These are phyloP conservation scores for Torulaspora indica DNA, from an alignment of 805 yeast species.

Conservation along the genomic window DNA sequence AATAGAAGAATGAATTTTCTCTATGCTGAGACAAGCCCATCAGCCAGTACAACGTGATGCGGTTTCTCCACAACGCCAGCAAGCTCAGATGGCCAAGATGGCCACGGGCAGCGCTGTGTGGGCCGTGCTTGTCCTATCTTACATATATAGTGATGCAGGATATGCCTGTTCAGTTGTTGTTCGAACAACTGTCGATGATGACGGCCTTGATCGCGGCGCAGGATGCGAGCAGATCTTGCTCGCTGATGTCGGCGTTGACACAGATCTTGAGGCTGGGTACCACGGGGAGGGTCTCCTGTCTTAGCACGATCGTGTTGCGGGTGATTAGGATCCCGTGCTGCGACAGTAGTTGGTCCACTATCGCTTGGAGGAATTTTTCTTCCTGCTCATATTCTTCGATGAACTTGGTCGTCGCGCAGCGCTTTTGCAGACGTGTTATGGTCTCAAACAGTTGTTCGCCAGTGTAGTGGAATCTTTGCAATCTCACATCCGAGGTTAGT, in stretches of 20 bases:
- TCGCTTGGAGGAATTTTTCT: conserved; percentile 56
- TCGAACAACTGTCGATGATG: conserved; percentile 22
- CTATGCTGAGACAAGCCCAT: neutral
- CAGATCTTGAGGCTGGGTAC: conserved; percentile 55
- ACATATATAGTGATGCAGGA: conserved; percentile 6
- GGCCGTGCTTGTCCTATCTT: neutral
- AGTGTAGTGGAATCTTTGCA: conserved; percentile 31
- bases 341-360: conserved; percentile 53
- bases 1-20: neutral
- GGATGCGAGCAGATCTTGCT: conserved; percentile 43
- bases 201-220: conserved; percentile 38
- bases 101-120: no score
- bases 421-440: conserved; percentile 30
- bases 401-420: conserved; percentile 33
- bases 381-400: conserved; percentile 43
- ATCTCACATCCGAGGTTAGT: conserved; percentile 41
- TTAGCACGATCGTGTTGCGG: conserved; percentile 58
- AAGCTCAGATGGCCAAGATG: neutral
- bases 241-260: conserved; percentile 44
- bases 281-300: conserved; percentile 69
- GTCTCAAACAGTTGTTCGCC: conserved; percentile 28
- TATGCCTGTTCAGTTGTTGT: neutral
- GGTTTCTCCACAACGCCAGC: neutral
- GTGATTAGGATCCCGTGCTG: conserved; percentile 55
- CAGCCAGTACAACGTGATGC: neutral